Conservation (phyloP, 2,329 filamentous ascomycete genomes). For the Mycocentrospora acerina region DNA sequence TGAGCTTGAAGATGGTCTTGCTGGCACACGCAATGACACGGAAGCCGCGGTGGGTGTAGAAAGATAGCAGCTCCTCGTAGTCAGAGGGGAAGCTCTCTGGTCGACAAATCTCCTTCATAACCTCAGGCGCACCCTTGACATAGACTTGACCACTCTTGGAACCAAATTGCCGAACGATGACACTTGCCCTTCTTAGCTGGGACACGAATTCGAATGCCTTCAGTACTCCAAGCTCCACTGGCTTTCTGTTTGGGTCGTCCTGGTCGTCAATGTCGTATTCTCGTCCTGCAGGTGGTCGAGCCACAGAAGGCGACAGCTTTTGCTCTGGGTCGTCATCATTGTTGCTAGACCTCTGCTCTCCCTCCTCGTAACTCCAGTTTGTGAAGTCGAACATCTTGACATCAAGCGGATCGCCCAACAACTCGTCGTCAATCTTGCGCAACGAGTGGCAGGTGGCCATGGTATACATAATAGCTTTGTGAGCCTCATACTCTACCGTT, state of each 20-base stretch:
- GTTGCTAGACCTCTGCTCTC: slow-evolving; percentile 63
- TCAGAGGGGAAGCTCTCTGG: slow-evolving; percentile 81
- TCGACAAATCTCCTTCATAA: slow-evolving; percentile 90
- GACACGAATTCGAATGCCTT: slow-evolving; percentile 95
- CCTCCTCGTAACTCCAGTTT: slow-evolving; percentile 88
- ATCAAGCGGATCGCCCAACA: slow-evolving; percentile 91
- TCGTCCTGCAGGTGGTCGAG: slow-evolving; percentile 69
- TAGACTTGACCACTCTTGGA: slow-evolving; percentile 82
- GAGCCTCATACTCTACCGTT: slow-evolving; percentile 60
- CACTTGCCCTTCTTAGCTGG: slow-evolving; percentile 86
- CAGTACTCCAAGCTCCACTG: slow-evolving; percentile 84
- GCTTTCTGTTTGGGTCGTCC: slow-evolving; percentile 48
- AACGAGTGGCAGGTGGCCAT: slow-evolving; percentile 98
- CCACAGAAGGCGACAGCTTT: slow-evolving; percentile 82
- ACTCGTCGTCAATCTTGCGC: slow-evolving; percentile 79
- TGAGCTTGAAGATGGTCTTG: slow-evolving; percentile 82
- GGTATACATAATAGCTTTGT: slow-evolving; percentile 77
- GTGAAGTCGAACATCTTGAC: slow-evolving; percentile 99
- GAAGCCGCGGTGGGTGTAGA: slow-evolving; percentile 95
- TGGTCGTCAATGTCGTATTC: slow-evolving; percentile 60
- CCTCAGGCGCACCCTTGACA: slow-evolving; percentile 95
- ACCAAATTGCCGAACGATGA: slow-evolving; percentile 86
- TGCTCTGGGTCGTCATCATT: slow-evolving; percentile 76
- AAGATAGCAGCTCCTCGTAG: slow-evolving; percentile 83
- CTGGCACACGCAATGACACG: slow-evolving; percentile 95